Evolutionary conservation across 2,329 filamentous ascomycete genomes (phyloP), one percentile per base, ranked within the genome.

Genomic region (Canariomyces notabilis): DNA sequence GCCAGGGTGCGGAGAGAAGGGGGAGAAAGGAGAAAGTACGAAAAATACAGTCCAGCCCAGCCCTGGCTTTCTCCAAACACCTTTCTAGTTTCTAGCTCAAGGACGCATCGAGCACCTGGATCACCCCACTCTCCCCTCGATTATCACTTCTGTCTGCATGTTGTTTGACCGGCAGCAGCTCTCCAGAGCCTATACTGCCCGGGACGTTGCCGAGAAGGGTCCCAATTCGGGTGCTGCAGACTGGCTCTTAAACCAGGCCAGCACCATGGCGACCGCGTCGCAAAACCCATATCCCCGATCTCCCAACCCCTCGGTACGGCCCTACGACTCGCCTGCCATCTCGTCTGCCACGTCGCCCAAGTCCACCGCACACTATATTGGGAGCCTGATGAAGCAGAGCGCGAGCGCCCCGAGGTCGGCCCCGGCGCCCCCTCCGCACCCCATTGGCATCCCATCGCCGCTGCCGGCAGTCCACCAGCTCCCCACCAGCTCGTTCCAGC

Each of bases 261-360:
- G 51, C 61, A 65, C 56, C 60, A 82, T 82, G 77, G 70, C 76
- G 58, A 71, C 76, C 49, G 66, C 68, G 62, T 69, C 75, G 58
- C 77, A 82, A 67, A 77, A 73, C 61, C 66, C 72, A 40, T 82
- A 77, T 63, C 67, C 76, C 59, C 78, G 77, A 65, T 82, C 79
- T 48, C 79, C 80, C 50, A 80, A 80, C 64, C 72, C 70, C 50
- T 80, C 78, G 54, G 76, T 73, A 53, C 72, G 74, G 63, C 81
- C 78, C 55, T 82, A 80, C 72, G 77, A 80, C 65, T 82, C 79
- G 49, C 81, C 79, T 9, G 80, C 79, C 38, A 76, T 80, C 57
- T 80, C 79, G 20, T 81, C 79, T 48, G 74, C 77, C 46, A 75
- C 78, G 21, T 83, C 80, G 16, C 79, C 79, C 40, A 74, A 73